phyloP scores from a whole-genome alignment of 2,329 filamentous ascomycete species.

The Microcyclosporella mali region DNA sequence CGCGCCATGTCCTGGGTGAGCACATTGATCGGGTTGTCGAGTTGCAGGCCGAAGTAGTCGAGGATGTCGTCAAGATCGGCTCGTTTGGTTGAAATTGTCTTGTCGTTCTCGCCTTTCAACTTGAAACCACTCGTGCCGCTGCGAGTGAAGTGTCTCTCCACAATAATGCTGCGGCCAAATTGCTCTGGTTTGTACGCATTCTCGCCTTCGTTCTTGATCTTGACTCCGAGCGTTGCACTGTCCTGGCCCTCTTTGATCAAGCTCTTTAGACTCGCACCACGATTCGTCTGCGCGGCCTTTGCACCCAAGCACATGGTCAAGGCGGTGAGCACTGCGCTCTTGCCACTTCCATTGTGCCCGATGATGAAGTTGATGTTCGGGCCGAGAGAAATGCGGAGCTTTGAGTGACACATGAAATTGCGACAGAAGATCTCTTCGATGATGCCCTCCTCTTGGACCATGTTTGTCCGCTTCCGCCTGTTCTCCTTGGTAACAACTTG shows the following conservation, averaged over 20 bases:
- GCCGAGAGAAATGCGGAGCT: constrained; percentile 75
- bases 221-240: constrained; percentile 66
- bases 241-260: constrained; percentile 88
- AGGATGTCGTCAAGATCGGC: constrained; percentile 85
- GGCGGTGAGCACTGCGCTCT: constrained; percentile 90
- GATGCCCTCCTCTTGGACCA: constrained; percentile 74
- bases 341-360: constrained; percentile 94
- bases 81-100: constrained; percentile 73
- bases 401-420: constrained; percentile 95
- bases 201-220: constrained; percentile 82
- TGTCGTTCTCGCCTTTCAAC: constrained; percentile 66
- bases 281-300: constrained; percentile 87
- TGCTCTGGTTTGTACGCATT: constrained; percentile 76
- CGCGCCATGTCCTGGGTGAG: constrained; percentile 92
- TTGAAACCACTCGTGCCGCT: constrained; percentile 76
- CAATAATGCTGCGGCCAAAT: constrained; percentile 77
- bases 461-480: constrained; percentile 50
- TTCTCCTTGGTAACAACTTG: constrained; percentile 29
- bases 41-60: constrained; percentile 87
- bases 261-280: constrained; percentile 79
- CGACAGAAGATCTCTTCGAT: constrained; percentile 79
- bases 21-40: constrained; percentile 95
- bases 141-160: constrained; percentile 83
- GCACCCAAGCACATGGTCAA: constrained; percentile 91
- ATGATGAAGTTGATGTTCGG: constrained; percentile 97